phyloP scores from a whole-genome alignment of 2,329 filamentous ascomycete genomes.

The Lomentospora prolificans region DNA sequence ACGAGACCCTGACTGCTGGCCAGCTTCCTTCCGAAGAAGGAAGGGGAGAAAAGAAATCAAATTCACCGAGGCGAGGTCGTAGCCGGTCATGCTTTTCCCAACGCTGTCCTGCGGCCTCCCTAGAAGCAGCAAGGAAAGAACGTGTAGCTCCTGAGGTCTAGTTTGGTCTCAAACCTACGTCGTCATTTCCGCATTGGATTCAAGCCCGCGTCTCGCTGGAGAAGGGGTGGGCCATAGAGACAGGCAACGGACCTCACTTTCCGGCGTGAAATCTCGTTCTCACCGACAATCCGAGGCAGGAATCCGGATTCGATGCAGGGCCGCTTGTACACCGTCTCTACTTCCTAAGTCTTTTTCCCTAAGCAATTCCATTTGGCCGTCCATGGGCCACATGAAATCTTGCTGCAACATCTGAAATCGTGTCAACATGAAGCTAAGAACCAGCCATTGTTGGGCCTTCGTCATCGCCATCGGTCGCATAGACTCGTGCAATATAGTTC shows the following conservation, averaged over 20 bases:
- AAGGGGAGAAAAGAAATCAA: neutral
- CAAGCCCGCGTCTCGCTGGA: neutral
- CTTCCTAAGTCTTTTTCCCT: neutral
- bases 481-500: neutral
- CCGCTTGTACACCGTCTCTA: neutral
- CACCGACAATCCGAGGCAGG: conserved; percentile 7
- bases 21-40: neutral
- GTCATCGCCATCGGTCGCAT: neutral
- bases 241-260: neutral
- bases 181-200: conserved; percentile 1
- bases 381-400: neutral
- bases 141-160: neutral
- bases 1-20: neutral
- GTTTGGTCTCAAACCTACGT: conserved; percentile 4
- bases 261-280: neutral
- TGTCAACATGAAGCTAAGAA: neutral
- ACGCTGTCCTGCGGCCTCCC: conserved; percentile 4
- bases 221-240: neutral
- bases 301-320: conserved; percentile 5
- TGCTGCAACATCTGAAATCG: neutral
- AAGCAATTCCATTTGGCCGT: neutral
- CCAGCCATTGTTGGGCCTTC: neutral
- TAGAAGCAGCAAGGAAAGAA: neutral
- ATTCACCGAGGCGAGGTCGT: neutral
- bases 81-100: neutral